Base-by-base conservation (phyloP, 225 moss, liverwort and hornwort genomes). In the Anthoceros angustus region DNA sequence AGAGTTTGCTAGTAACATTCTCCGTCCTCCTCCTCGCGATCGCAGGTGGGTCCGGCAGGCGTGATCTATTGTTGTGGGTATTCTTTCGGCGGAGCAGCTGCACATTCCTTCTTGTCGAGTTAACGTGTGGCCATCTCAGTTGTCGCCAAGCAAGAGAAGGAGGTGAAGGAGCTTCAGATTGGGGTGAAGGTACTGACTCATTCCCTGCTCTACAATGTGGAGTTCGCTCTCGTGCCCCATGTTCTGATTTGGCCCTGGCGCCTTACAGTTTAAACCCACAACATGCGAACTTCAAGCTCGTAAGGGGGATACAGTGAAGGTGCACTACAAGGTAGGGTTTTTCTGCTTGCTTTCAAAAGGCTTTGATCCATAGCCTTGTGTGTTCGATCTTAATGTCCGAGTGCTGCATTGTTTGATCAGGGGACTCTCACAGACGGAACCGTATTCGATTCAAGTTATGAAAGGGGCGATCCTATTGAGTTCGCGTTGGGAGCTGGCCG, bases 271-370 rank as follows among this genome's bases (percentile, higher is more conserved):
- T 55, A 98, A 98, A 68, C 95, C 95, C 0, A 76, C 82, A 71
- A 74, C 50, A 5, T 98, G 95, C 43, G 86, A 84, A 68, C 46
- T 89, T 42, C 87, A 91, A 76, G 91, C 91, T 20, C 95, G 88
- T 72, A 98, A 88, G 74, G 91, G 95, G 43, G 91, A 98, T 64
- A 73, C 84, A 46, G 95, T 98, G 42, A 80, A 80, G 43, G 91
- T 98, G 64, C 95, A 98, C 38, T 91, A 98, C 69, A 77, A 80
- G 38, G 82, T 82, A 55, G 74, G 75, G 26, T 63, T 24, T 24
- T 4, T 1, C 4, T 63, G 25, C 38, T 39, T 55, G 18, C 21
- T 21, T 21, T 55, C 50, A 15, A 1, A 2, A 24, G 12, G 25
- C 12, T 39, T 12, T 63, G 38, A 24, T 63, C 14, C 32, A 0